phyloP scores from a whole-genome alignment of 2,329 filamentous ascomycete species.

The Gyromitra esculenta region DNA sequence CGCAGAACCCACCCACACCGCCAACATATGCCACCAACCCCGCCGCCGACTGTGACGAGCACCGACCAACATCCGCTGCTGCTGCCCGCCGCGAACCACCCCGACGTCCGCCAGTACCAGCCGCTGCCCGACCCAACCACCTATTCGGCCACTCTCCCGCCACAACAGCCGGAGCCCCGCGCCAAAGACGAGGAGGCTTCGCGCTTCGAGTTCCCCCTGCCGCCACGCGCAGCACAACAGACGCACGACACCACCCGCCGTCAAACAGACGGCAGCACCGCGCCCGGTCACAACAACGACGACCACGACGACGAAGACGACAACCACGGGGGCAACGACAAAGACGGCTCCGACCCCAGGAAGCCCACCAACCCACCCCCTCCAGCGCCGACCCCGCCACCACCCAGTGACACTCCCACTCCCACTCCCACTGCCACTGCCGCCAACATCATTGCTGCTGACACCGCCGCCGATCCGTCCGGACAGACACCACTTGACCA shows the following conservation, averaged over 20 bases:
- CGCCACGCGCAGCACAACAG: constrained; percentile 42
- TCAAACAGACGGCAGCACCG: constrained; percentile 26
- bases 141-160: constrained; percentile 33
- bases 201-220: constrained; percentile 46
- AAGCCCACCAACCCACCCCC: constrained; percentile 15
- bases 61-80: constrained; percentile 45
- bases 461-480: constrained; percentile 12
- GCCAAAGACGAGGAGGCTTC: constrained; percentile 27
- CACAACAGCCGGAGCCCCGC: constrained; percentile 17
- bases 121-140: constrained; percentile 47
- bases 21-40: constrained; percentile 51
- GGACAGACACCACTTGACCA: constrained; percentile 1
- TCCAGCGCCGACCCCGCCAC: constrained; percentile 1
- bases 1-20: constrained; percentile 25
- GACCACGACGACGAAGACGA: neutral
- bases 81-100: constrained; percentile 47
- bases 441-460: neutral
- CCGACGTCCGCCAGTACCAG: constrained; percentile 50
- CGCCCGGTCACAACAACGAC: constrained; percentile 25
- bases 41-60: constrained; percentile 50
- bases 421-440: neutral
- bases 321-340: constrained; percentile 34
- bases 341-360: constrained; percentile 11
- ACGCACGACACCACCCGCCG: constrained; percentile 41
- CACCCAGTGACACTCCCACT: constrained; percentile 1